Percentiles rank a stretch among this genome's conserved stretches.
Evolutionary conservation across 192 early-diverging fungal species (phyloP).

Genomic region (Linnemannia schmuckeri): DNA sequence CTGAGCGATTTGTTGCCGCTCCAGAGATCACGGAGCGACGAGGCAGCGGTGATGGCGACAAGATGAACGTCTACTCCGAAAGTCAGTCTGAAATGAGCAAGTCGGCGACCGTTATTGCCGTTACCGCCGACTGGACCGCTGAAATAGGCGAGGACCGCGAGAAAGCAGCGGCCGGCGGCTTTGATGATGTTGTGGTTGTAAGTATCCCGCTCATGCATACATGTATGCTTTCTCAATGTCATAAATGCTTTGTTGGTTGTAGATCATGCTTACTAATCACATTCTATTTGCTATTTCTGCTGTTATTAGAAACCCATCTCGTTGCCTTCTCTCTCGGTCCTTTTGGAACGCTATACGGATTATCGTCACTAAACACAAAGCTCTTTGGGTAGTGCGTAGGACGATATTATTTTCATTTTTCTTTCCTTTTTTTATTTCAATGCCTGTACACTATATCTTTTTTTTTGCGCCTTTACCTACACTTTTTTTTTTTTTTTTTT

Average conservation of each 20-base stretch:
- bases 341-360: constrained; percentile 38
- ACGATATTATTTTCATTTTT: neutral
- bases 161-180: constrained; percentile 30
- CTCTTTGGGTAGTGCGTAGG: neutral
- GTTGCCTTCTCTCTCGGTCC: constrained; percentile 39
- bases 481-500: neutral
- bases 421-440: neutral
- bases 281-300: neutral
- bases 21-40: constrained; percentile 16
- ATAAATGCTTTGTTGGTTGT: neutral
- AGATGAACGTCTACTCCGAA: neutral
- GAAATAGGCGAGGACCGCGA: constrained; percentile 53
- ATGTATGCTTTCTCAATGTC: neutral
- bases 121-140: constrained; percentile 41
- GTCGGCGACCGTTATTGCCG: constrained; percentile 37
- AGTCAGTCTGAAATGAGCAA: neutral
- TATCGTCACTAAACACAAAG: neutral
- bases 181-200: constrained; percentile 55
- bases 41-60: neutral
- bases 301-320: constrained; percentile 45
- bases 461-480: neutral
- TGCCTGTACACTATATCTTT: constrained; percentile 2
- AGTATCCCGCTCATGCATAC: neutral
- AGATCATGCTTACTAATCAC: neutral
- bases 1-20: constrained; percentile 34